Percentiles rank a stretch among this genome's conserved stretches.
These are phyloP conservation scores for Cutaneotrichosporon sp. DNA, from an alignment of 1,284 basidiomycete genomes.

Conservation along the genomic window DNA sequence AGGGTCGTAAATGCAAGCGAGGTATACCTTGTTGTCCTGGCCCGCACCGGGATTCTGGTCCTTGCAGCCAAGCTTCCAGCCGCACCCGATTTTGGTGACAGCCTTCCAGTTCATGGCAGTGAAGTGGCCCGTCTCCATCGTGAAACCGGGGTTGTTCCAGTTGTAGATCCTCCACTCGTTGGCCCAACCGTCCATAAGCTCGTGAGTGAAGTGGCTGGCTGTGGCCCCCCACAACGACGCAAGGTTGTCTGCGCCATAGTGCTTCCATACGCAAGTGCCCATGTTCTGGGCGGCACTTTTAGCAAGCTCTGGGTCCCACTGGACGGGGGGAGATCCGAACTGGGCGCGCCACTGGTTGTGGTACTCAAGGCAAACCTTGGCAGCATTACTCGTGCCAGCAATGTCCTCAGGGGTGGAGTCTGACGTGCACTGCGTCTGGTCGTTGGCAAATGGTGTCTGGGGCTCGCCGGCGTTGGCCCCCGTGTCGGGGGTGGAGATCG, in stretches of 20 bases:
- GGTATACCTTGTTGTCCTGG: background rate
- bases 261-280: background rate
- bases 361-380: constrained; percentile 9
- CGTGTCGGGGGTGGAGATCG: background rate
- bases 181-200: constrained; percentile 7
- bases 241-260: constrained; percentile 11
- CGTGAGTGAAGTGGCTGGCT: background rate
- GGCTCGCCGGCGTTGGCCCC: constrained; percentile 27
- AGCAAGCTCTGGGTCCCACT: constrained; percentile 8
- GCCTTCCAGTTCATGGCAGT: constrained; percentile 44
- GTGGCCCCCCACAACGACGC: background rate
- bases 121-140: constrained; percentile 31
- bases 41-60: background rate
- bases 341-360: constrained; percentile 15
- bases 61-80: constrained; percentile 9
- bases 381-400: background rate
- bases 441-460: constrained; percentile 48
- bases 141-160: constrained; percentile 30
- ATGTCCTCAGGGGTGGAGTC: constrained; percentile 40
- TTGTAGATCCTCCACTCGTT: constrained; percentile 7
- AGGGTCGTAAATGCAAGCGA: background rate
- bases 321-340: constrained; percentile 1
- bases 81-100: constrained; percentile 40
- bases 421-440: constrained; percentile 43
- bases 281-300: background rate